phyloP scores from a whole-genome alignment of 805 yeast species.

The Kodamaea fukazawae region DNA sequence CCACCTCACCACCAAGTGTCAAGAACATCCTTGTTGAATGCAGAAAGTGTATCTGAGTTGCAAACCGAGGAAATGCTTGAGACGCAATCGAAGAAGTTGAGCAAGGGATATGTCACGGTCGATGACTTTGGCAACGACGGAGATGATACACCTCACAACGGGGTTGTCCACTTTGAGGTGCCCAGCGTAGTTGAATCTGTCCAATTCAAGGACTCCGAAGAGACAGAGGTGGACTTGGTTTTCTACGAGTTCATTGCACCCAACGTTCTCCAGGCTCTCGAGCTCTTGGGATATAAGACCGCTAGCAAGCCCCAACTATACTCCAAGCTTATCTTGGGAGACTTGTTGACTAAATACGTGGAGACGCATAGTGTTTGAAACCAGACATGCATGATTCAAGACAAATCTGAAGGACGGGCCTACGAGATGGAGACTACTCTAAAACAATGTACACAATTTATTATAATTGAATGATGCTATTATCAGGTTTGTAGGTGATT shows the following conservation, averaged over 20 bases:
- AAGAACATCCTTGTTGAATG: constrained; percentile 13
- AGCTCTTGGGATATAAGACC: constrained; percentile 21
- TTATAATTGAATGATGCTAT: constrained; percentile 33
- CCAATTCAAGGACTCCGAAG: constrained; percentile 25
- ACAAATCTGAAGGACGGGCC: neutral
- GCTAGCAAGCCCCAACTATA: constrained; percentile 21
- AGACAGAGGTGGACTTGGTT: constrained; percentile 57
- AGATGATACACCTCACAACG: constrained; percentile 73
- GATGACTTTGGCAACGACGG: constrained; percentile 88
- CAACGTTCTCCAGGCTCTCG: constrained; percentile 33
- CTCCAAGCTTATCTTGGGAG: constrained; percentile 33
- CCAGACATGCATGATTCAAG: neutral
- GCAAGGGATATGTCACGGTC: constrained; percentile 73
- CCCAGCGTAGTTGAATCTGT: constrained; percentile 77
- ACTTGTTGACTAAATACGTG: constrained; percentile 31
- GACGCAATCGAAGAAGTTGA: constrained; percentile 16
- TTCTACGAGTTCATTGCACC: constrained; percentile 69
- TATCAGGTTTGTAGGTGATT: constrained; percentile 61
- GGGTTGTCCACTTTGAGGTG: constrained; percentile 55
- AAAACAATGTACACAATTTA: neutral
- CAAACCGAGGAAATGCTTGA: neutral
- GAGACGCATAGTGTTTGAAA: constrained; percentile 15
- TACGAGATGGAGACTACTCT: neutral
- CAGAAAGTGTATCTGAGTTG: neutral
- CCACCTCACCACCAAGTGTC: constrained; percentile 12